These are phyloP conservation scores for Kazachstania kunashirensis DNA, from an alignment of 805 yeast species.

Conservation along the genomic window DNA sequence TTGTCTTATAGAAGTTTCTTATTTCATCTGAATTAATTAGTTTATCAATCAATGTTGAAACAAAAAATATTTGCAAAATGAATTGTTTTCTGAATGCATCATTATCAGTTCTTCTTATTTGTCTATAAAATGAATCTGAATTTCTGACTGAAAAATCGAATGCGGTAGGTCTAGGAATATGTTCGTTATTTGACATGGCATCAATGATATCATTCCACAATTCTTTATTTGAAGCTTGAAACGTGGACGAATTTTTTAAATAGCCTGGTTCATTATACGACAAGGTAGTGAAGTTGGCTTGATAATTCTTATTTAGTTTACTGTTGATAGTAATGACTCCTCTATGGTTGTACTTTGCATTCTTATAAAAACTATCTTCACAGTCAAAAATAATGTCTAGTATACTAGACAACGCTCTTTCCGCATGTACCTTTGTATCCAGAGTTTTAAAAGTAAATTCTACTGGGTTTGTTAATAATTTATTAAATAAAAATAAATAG, in stretches of 20 bases:
- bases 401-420: constrained; percentile 11
- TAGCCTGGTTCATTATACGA: constrained; percentile 10
- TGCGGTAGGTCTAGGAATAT: constrained; percentile 13
- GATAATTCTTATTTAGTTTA: constrained; percentile 14
- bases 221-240: constrained; percentile 7
- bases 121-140: constrained; percentile 15
- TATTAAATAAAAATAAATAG: constrained; percentile 14
- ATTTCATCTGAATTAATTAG: constrained; percentile 13
- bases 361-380: constrained; percentile 19
- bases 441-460: constrained; percentile 13
- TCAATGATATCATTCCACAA: constrained; percentile 11
- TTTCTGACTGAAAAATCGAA: constrained; percentile 18
- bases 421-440: constrained; percentile 12
- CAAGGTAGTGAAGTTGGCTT: constrained; percentile 9
- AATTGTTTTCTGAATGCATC: constrained; percentile 26
- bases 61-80: constrained; percentile 18
- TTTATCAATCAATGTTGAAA: constrained; percentile 10
- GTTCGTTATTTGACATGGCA: constrained; percentile 1
- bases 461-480: constrained; percentile 16
- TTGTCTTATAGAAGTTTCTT: constrained; percentile 14
- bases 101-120: constrained; percentile 14
- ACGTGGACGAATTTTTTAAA: constrained; percentile 8
- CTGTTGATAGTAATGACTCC: constrained; percentile 7
- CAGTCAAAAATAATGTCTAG: constrained; percentile 16
- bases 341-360: constrained; percentile 7